Conservation (phyloP, 208 protist genomes). For the Plasmodiophora brassicae region DNA sequence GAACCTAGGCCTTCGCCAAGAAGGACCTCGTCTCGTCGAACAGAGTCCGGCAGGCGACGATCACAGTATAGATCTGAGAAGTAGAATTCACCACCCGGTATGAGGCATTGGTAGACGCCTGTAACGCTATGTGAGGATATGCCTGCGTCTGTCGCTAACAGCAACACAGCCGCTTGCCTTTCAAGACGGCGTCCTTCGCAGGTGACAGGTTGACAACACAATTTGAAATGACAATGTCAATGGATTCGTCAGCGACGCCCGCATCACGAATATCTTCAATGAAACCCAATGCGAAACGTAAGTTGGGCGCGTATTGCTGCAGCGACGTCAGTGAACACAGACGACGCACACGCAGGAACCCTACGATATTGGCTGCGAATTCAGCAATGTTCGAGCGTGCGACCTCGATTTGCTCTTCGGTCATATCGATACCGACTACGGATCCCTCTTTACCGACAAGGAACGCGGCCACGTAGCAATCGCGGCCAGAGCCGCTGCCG, state of each 20-base stretch:
- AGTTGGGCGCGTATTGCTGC: constrained; percentile 30
- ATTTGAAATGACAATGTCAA: constrained; percentile 54
- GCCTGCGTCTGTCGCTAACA: no score
- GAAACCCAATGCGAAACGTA: constrained; percentile 48
- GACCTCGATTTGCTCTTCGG: constrained; percentile 47
- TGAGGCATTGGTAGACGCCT: constrained; percentile 40
- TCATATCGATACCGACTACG: constrained; percentile 54
- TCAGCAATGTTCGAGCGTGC: background rate
- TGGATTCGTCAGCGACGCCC: background rate
- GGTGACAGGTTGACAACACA: constrained; percentile 55
- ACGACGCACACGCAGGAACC: background rate
- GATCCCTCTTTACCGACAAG: constrained; percentile 40
- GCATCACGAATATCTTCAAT: constrained; percentile 44
- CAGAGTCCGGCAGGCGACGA: background rate
- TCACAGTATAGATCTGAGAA: constrained; percentile 45
- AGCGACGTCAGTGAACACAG: no score
- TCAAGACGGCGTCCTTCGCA: constrained; percentile 50
- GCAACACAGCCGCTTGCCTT: no score
- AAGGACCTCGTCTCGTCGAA: constrained; percentile 43
- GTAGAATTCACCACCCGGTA: constrained; percentile 51
- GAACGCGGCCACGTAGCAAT: constrained; percentile 42
- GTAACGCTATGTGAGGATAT: no score
- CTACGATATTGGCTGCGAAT: constrained; percentile 3
- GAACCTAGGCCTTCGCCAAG: constrained; percentile 47
- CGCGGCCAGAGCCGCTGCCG: constrained; percentile 47